A percentile compares a stretch with the other conserved stretches of the same genome.
These are phyloP conservation scores for Pseudogymnoascus sp. DNA, from an alignment of 2,329 filamentous ascomycete genomes.

Conservation along the genomic window DNA sequence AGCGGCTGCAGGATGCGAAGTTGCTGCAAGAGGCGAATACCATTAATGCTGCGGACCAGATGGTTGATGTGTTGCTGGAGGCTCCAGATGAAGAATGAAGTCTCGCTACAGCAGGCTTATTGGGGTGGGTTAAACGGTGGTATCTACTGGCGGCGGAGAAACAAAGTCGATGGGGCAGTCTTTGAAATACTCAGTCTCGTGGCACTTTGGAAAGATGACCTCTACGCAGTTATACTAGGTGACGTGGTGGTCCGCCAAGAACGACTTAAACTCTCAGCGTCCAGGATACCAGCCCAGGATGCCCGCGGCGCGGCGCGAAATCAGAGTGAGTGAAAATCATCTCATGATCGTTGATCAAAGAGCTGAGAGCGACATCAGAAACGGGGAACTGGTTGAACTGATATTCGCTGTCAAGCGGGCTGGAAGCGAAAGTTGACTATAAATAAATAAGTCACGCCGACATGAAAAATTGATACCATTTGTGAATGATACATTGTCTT, in stretches of 20 bases:
- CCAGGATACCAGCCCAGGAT: neutral
- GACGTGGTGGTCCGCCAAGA: neutral
- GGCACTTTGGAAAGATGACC: neutral
- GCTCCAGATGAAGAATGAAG: conserved; percentile 11
- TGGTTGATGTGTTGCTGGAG: conserved; percentile 9
- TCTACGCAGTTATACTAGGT: conserved; percentile 8
- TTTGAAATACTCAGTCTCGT: conserved; percentile 9
- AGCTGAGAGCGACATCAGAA: conserved; percentile 12
- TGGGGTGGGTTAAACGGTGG: neutral
- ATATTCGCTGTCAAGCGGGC: conserved; percentile 14
- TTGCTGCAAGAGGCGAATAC: neutral
- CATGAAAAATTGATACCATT: neutral
- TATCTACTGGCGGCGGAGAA: neutral
- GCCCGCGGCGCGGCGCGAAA: neutral
- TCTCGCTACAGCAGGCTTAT: neutral
- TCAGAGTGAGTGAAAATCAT: neutral
- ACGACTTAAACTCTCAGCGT: neutral
- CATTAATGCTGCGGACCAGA: conserved; percentile 1
- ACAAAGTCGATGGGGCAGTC: neutral
- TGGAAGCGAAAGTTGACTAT: neutral
- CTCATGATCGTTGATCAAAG: conserved; percentile 26
- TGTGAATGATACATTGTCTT: neutral
- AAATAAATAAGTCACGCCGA: neutral
- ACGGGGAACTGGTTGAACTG: conserved; percentile 14
- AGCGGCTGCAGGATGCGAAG: neutral